These are phyloP conservation scores for Pulveroboletus frians DNA, from an alignment of 768 basidiomycete species.

Conservation along the genomic window DNA sequence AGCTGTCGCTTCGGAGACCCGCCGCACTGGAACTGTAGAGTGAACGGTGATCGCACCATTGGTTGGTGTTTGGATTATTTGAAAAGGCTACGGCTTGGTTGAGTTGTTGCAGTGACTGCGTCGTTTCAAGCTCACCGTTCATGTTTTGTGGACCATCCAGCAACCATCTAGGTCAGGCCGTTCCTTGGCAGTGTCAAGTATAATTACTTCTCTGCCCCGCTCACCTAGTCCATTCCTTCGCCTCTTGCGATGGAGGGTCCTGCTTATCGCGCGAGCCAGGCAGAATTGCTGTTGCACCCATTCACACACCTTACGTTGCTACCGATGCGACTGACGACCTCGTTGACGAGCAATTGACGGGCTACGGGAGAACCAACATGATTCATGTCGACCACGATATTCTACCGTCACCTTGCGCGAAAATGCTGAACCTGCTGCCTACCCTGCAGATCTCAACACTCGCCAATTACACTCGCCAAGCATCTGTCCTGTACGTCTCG, in stretches of 20 bases:
- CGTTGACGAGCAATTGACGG: conserved; percentile 23
- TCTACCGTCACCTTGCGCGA: conserved; percentile 30
- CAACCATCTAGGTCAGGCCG: neutral
- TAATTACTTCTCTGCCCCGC: neutral
- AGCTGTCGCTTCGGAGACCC: neutral
- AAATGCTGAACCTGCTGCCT: conserved; percentile 32
- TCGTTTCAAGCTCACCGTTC: neutral
- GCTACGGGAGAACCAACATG: conserved; percentile 32
- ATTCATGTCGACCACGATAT: conserved; percentile 9
- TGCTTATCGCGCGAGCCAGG: neutral
- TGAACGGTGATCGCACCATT: no score
- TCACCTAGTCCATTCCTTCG: neutral
- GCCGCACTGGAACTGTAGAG: neutral
- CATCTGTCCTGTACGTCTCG: conserved; percentile 42
- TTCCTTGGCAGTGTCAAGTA: neutral
- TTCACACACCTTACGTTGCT: conserved; percentile 1
- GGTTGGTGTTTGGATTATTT: neutral
- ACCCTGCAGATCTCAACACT: conserved; percentile 22
- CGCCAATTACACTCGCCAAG: conserved; percentile 41
- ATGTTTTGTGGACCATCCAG: no score
- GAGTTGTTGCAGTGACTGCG: conserved; percentile 1
- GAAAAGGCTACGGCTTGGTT: conserved; percentile 5
- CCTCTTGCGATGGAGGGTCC: conserved; percentile 1
- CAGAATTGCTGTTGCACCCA: conserved; percentile 2
- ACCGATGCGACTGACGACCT: conserved; percentile 23